Evolutionary conservation across 345 rosid genomes (phyloP).

Genomic region (Hibiscus tridactylites): DNA sequence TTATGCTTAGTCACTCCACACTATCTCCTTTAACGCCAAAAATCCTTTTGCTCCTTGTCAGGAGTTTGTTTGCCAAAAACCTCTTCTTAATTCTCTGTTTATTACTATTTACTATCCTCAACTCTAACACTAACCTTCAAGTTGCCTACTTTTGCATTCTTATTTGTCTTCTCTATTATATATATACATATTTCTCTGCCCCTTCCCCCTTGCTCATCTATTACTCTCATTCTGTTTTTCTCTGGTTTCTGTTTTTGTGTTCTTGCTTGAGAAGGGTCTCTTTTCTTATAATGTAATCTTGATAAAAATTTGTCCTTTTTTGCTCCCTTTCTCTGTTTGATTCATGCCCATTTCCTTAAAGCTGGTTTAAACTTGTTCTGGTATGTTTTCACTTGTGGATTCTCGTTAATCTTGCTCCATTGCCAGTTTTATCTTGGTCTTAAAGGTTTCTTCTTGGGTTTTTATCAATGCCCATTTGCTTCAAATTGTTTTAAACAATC

Average conservation of each 20-base stretch:
- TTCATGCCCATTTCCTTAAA: conserved; percentile 24
- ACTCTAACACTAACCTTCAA: neutral
- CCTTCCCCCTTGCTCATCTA: neutral
- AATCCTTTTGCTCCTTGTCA: conserved; percentile 19
- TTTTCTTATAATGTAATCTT: conserved; percentile 25
- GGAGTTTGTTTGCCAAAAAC: conserved; percentile 17
- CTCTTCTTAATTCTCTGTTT: conserved; percentile 3
- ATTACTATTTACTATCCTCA: neutral
- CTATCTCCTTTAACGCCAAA: conserved; percentile 38
- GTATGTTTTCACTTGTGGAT: conserved; percentile 26
- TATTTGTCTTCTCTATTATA: conserved; percentile 5
- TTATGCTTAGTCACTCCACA: conserved; percentile 33
- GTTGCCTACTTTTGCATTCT: conserved; percentile 3
- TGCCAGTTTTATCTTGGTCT: neutral
- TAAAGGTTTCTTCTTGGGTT: neutral
- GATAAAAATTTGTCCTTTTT: neutral
- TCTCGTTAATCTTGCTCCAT: conserved; percentile 28
- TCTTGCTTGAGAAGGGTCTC: conserved; percentile 12
- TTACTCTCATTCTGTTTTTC: neutral
- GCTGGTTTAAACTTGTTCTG: conserved; percentile 15
- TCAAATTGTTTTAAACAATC: conserved; percentile 16
- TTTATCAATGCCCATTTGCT: conserved; percentile 28
- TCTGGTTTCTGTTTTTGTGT: neutral
- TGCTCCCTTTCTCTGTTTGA: conserved; percentile 8
- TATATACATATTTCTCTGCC: too few species aligned